Evolutionary conservation across 106 monocot species (phyloP), one percentile per base, ranked within the genome.

Genomic region (Dactylorhiza incarnata): DNA sequence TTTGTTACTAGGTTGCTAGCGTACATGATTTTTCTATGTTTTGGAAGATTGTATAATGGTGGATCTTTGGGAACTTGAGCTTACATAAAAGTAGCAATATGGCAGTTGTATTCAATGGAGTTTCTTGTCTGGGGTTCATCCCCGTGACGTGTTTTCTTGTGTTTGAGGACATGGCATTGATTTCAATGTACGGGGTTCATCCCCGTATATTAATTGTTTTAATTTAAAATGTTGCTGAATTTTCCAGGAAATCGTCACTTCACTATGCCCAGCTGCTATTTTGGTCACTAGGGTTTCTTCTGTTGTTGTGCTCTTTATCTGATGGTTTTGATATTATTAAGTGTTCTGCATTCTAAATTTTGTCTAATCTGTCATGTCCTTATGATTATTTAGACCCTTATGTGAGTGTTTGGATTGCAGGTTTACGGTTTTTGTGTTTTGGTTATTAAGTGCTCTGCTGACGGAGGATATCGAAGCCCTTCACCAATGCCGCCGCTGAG

Each of bases 311-410:
- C 45, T n/a, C n/a, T 15, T 23, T 44, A 8, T 4, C 7, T 48
- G 10, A 51, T 24, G 24, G 2, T 63, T 45, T 62, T 10, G 37
- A 37, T 37, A 37, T 37, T 37, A 37, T 45, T 59, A 63, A 25
- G 72, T 72, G 72, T 0, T 72, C n/a, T 72, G 72, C 7, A 72
- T 72, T 49, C 49, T 72, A 49, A 72, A 72, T 72, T 45, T 45
- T 22, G 19, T 48, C 26, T n/a, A 48, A 6, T 19, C 9, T 16
- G 7, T 66, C 29, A 26, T 7, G 37, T 37, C 23, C 2, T 17
- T 45, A 16, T 68, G 68, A 46, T 69, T 15, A 17, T 69, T 45
- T 69, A 16, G 45, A 59, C 9, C 46, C 45, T 29, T 10, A 44
- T 3, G 9, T 26, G 20, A 58, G 46, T 12, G 53, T 46, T 61